phyloP scores from a whole-genome alignment of 441 rosid genomes.

The Euphorbia celastroides region DNA sequence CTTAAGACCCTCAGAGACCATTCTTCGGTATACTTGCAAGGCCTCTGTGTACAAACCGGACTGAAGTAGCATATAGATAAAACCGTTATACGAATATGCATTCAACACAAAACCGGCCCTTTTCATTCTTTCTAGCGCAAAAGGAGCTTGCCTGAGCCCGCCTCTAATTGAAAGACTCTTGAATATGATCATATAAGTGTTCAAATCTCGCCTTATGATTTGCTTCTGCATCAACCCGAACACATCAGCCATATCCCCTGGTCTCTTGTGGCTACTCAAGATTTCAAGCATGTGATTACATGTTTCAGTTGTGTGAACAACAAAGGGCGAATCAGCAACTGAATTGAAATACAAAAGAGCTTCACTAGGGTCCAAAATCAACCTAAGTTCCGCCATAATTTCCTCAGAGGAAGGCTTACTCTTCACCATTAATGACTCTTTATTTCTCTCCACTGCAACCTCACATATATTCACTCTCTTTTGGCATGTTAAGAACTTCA shows the following conservation, averaged over 20 bases:
- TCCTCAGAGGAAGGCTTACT: conserved; percentile 44
- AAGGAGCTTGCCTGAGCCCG: conserved; percentile 58
- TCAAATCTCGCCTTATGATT: conserved; percentile 56
- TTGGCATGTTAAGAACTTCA: conserved; percentile 27
- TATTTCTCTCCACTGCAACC: conserved; percentile 27
- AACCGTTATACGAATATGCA: conserved; percentile 72
- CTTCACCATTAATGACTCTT: conserved; percentile 28
- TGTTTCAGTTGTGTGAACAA: conserved; percentile 58
- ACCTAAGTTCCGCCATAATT: conserved; percentile 41
- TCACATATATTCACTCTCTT: conserved; percentile 32
- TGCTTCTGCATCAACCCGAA: conserved; percentile 79
- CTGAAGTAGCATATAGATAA: conserved; percentile 68
- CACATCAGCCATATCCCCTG: conserved; percentile 62
- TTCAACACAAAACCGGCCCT: conserved; percentile 63
- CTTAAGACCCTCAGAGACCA: conserved; percentile 72
- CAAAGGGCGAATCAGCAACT: conserved; percentile 38
- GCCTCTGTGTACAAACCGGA: conserved; percentile 60
- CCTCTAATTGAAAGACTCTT: conserved; percentile 55
- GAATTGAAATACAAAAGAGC: conserved; percentile 61
- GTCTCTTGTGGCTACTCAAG: conserved; percentile 48
- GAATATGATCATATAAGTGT: conserved; percentile 58
- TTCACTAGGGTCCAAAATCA: conserved; percentile 46
- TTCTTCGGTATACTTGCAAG: conserved; percentile 54
- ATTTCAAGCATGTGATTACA: conserved; percentile 83
- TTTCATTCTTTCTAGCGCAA: conserved; percentile 57